These are phyloP conservation scores for Dendrocalamus latiflorus DNA, from an alignment of 202 grass and related monocot species.

Conservation along the genomic window DNA sequence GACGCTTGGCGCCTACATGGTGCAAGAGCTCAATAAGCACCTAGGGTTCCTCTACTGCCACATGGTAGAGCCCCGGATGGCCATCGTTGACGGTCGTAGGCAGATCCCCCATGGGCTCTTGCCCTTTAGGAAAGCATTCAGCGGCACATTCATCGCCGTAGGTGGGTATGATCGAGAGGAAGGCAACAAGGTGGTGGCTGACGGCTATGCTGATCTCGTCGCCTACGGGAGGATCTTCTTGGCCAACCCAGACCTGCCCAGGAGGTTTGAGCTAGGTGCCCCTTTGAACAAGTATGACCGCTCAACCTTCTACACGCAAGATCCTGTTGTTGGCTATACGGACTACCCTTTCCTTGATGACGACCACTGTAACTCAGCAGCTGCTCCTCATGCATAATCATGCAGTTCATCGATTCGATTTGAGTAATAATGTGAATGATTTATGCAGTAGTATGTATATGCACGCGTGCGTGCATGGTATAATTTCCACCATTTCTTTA, in stretches of 20 bases:
- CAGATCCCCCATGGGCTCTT: constrained; percentile 34
- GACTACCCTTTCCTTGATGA: constrained; percentile 54
- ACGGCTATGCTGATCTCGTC: constrained; percentile 51
- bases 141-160: constrained; percentile 38
- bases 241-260: constrained; percentile 57
- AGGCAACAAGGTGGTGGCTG: constrained; percentile 40
- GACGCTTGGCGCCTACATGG: constrained; percentile 45
- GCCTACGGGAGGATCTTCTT: constrained; percentile 54
- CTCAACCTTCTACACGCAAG: constrained; percentile 45
- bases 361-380: background rate
- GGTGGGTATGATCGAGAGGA: constrained; percentile 51
- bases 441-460: no score
- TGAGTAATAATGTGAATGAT: background rate
- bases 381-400: background rate
- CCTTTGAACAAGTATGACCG: constrained; percentile 55
- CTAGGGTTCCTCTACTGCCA: constrained; percentile 43
- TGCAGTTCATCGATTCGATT: background rate
- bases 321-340: constrained; percentile 61
- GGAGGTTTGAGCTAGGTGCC: constrained; percentile 38
- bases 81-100: background rate
- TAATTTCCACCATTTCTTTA: no score
- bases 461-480: no score
- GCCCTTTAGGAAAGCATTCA: constrained; percentile 38
- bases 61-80: constrained; percentile 55
- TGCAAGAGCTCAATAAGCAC: constrained; percentile 36